phyloP scores from a whole-genome alignment of 1,139 yeast species.

The Kodamaea fungicola region DNA sequence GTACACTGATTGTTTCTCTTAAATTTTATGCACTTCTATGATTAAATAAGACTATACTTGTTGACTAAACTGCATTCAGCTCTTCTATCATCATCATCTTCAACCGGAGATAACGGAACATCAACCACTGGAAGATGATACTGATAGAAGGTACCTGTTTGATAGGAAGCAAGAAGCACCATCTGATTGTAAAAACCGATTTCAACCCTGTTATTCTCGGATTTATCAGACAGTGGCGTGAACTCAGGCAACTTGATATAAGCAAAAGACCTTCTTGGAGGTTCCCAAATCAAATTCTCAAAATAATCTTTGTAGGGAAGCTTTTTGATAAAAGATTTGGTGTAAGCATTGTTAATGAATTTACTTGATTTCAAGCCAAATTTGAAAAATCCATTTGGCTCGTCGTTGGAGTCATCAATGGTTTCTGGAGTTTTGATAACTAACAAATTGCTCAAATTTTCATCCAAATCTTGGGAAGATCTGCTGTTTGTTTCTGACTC shows the following conservation, averaged over 20 bases:
- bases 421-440: conserved; percentile 25
- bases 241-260: conserved; percentile 38
- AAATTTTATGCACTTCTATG: neutral
- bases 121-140: conserved; percentile 28
- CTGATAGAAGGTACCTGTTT: conserved; percentile 38
- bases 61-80: conserved; percentile 31
- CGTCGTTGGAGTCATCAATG: conserved; percentile 11
- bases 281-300: conserved; percentile 43
- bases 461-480: conserved; percentile 38
- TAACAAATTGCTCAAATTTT: conserved; percentile 40
- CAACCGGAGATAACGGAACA: conserved; percentile 1
- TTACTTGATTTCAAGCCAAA: conserved; percentile 15
- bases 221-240: conserved; percentile 12
- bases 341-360: conserved; percentile 33
- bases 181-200: conserved; percentile 37
- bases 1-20: no score
- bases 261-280: conserved; percentile 45
- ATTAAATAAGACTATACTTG: conserved; percentile 17
- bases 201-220: conserved; percentile 24
- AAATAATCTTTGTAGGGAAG: conserved; percentile 43
- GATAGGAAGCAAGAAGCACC: conserved; percentile 38
- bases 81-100: conserved; percentile 20
- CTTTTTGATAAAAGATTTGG: conserved; percentile 36
- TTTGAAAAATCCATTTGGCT: conserved; percentile 15
- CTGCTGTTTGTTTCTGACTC: conserved; percentile 9